phyloP scores from a whole-genome alignment of 2,329 filamentous ascomycete genomes.

The Hypomyces rosellus region DNA sequence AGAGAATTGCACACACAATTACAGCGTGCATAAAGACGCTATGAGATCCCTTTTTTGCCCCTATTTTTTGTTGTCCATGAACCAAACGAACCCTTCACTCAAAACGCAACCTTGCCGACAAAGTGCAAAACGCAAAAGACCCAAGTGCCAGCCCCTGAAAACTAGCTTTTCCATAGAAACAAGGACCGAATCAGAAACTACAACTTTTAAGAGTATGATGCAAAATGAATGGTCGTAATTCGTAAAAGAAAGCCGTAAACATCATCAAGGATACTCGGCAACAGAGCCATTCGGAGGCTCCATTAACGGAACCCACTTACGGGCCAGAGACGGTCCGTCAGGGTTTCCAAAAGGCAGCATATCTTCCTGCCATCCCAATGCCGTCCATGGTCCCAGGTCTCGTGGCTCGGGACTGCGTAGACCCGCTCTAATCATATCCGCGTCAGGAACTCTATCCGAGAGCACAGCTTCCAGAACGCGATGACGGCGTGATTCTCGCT shows the following conservation, averaged over 20 bases:
- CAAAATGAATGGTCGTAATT: conserved; percentile 16
- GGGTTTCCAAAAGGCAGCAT: conserved; percentile 29
- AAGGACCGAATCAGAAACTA: conserved; percentile 1
- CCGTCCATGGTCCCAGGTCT: conserved; percentile 38
- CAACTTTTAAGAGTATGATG: conserved; percentile 15
- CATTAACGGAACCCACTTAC: conserved; percentile 38
- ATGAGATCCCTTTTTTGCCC: not conserved
- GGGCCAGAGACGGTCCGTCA: conserved; percentile 37
- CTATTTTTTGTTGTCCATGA: not conserved
- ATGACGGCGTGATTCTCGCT: conserved; percentile 52
- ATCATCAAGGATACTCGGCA: conserved; percentile 27
- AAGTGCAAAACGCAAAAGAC: not conserved
- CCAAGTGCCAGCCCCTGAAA: not conserved
- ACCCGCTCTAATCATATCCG: conserved; percentile 28
- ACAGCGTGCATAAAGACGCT: not conserved
- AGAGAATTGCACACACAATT: not conserved
- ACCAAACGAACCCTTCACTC: not conserved
- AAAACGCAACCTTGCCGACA: not conserved
- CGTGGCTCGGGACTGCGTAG: conserved; percentile 34
- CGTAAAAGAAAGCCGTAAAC: conserved; percentile 10
- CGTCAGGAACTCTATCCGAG: conserved; percentile 28
- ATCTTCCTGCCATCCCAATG: conserved; percentile 45
- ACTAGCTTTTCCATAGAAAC: not conserved
- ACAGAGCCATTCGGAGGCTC: conserved; percentile 17
- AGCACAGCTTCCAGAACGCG: conserved; percentile 38